Conservation (phyloP, 78 protist species). For the Dictyostelium discoideum region DNA sequence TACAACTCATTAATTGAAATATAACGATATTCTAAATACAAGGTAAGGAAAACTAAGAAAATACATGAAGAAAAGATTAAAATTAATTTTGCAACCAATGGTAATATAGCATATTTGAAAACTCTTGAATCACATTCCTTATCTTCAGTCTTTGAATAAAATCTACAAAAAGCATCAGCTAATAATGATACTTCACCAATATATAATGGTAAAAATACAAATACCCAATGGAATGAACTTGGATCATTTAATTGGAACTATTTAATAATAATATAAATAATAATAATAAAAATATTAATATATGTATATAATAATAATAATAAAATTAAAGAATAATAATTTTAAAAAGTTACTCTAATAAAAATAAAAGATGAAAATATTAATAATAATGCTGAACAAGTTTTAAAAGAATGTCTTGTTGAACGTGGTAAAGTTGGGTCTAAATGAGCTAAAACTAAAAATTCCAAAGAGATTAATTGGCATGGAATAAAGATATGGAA, state of each 20-base stretch:
- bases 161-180: slow-evolving; percentile 4
- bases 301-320: not conserved
- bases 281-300: not conserved
- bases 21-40: slow-evolving; percentile 16
- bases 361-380: not conserved
- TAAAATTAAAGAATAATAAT: too few species aligned
- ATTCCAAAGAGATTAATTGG: not conserved
- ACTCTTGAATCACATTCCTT: not conserved
- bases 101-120: not conserved
- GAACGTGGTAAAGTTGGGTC: not conserved
- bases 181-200: not conserved
- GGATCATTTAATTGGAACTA: not conserved
- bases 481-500: not conserved
- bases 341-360: not conserved
- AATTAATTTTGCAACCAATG: not conserved
- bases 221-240: not conserved
- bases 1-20: not conserved
- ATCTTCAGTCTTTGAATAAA: not conserved
- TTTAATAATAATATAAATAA: not conserved
- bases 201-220: slow-evolving; percentile 11
- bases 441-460: not conserved
- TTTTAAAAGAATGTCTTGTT: not conserved
- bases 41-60: not conserved
- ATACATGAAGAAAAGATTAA: not conserved
- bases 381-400: not conserved